Evolutionary conservation across 805 yeast species (phyloP), one percentile per base, ranked within the genome.

Genomic region (Cyberlindnera japonica): DNA sequence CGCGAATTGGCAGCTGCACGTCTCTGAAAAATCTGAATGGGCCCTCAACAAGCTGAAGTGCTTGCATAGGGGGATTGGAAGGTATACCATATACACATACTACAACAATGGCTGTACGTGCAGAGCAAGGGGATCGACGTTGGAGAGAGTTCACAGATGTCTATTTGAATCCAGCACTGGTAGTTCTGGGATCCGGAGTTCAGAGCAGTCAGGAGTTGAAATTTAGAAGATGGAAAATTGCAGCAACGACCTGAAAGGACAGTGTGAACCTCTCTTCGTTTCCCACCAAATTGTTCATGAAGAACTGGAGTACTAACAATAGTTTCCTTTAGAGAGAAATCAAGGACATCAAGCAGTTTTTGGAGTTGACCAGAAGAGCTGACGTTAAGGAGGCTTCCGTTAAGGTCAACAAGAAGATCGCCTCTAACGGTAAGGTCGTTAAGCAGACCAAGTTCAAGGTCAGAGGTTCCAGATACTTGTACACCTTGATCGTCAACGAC

Each of bases 401-500:
- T 79, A 93, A 93, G 83, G 81, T 83, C 76, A 88, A 88, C 88
- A 71, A 77, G 68, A 82, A 83, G 74, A 61, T 82, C 65, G 81
- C 80, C 76, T 77, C 83, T 59, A 74, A 74, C 70, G 95, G 93
- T 71, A 83, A 83, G 78, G 74, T 75, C 58, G 77, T 77, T 81
- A 83, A 84, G 75, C 93, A 85, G 75, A 89, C 96, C 77, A 93
- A 93, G 77, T 93, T 93, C 90, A 93, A 93, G 86, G 87, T 93
- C 66, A 89, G 98, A 81, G 96, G 97, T 72, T 65, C 96, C 54
- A 88, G 78, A 71, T 71, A 85, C 79, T 81, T 88, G 67, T 93
- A 93, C 86, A 93, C 99, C 61, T 79, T 91, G 72, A 85, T 85
- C 60, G 91, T 93, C 65, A 80, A 84, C 77, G 98, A 93, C 72